Base-by-base conservation (phyloP, 352 stramenopile genomes). In the Vaucheria bursata region DNA sequence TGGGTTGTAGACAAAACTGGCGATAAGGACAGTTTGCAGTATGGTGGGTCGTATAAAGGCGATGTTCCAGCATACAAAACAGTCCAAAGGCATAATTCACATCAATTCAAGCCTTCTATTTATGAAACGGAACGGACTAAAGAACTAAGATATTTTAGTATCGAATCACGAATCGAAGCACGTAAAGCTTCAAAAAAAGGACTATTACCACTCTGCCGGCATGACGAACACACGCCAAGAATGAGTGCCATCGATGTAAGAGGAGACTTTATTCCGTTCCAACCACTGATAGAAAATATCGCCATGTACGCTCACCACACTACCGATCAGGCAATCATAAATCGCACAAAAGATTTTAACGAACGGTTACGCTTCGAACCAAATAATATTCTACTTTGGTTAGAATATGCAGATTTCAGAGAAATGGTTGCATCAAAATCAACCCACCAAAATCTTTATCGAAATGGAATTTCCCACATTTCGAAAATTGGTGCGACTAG, bases 21-120 rank as follows among this genome's bases (percentile, higher is more conserved):
- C 2, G 53, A 68, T 34, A 68, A 68, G 53, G 53, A 68, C 53
- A 68, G 6, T 31, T 34, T 68, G 53, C 53, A 34, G 31, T 68
- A 68, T 34, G 53, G 53, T 34, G 8, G 8, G 31, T 2, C 37
- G 2, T 68, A 68, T 34, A 68, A 68, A 34, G 8, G 8, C 2
- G 53, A 2, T 34, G 53, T 68, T 31, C 53, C 53, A 31, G 2
- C 8, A 34, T 68, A 68, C 53, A 2, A 8, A 31, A 7, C n/a
- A n/a, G n/a, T n/a, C n/a, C n/a, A n/a, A n/a, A n/a, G n/a, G n/a
- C n/a, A n/a, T n/a, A n/a, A n/a, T n/a, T n/a, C n/a, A n/a, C n/a
- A n/a, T n/a, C n/a, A n/a, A n/a, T n/a, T n/a, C n/a, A n/a, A n/a
- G n/a, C n/a, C n/a, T n/a, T n/a, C n/a, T n/a, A n/a, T n/a, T n/a